These are phyloP conservation scores for Bassia scoparia DNA, from an alignment of 148 eudicot genomes.

Conservation along the genomic window DNA sequence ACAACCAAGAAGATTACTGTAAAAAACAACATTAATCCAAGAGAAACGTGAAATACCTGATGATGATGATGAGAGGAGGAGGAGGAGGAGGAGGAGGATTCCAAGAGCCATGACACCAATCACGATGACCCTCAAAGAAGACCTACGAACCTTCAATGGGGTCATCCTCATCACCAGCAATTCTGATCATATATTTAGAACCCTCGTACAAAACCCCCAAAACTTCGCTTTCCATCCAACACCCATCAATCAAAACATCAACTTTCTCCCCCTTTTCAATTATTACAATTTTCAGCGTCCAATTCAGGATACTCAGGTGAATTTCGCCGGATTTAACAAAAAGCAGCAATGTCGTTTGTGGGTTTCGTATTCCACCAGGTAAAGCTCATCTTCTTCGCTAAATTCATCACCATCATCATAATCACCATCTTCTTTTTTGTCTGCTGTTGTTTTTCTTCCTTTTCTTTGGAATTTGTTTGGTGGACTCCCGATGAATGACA, in stretches of 20 bases:
- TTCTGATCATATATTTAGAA: not conserved
- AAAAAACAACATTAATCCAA: too few relatives aligned
- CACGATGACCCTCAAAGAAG: slow-evolving; percentile 37
- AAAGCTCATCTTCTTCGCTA: not conserved
- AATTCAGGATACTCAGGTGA: not conserved
- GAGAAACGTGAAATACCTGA: slow-evolving; percentile 20
- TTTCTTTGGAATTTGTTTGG: not conserved
- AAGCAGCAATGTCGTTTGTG: not conserved
- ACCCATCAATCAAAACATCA: slow-evolving; percentile 10
- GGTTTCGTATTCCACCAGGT: not conserved
- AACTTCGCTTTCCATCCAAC: slow-evolving; percentile 2
- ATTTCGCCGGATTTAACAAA: not conserved
- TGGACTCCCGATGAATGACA: not conserved
- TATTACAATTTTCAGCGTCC: not conserved
- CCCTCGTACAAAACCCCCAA: slow-evolving; percentile 11
- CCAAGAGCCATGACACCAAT: slow-evolving; percentile 35
- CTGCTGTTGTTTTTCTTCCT: not conserved
- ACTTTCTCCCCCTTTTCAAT: not conserved
- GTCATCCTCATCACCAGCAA: slow-evolving; percentile 2
- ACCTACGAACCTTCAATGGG: slow-evolving; percentile 23
- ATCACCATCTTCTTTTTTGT: not conserved
- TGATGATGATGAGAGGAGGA: not conserved
- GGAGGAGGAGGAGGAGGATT: slow-evolving; percentile 7
- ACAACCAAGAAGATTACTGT: too few relatives aligned
- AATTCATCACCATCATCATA: not conserved